These are phyloP conservation scores for Heliamphora pulchella DNA, from an alignment of 179 eudicot species.

Conservation along the genomic window DNA sequence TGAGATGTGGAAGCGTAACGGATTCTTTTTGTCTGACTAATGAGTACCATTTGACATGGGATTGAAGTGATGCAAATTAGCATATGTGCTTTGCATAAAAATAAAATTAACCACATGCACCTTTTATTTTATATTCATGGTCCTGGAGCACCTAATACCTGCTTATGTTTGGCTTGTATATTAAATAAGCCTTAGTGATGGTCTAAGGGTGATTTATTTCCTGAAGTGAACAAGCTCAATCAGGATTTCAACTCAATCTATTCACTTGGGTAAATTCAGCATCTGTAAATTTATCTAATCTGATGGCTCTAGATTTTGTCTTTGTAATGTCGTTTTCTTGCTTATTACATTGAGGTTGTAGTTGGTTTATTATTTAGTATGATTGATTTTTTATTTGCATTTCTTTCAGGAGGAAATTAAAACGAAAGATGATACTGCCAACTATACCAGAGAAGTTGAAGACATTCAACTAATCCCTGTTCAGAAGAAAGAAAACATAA, in stretches of 20 bases:
- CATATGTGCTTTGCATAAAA: neutral
- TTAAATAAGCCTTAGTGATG: neutral
- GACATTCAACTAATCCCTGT: slow-evolving; percentile 37
- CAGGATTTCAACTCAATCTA: neutral
- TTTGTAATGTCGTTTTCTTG: slow-evolving; percentile 6
- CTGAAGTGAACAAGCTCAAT: neutral
- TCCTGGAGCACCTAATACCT: neutral
- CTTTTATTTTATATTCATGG: neutral
- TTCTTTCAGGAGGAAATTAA: slow-evolving; percentile 37
- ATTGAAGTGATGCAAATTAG: neutral
- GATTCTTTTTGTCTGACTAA: neutral
- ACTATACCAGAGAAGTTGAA: slow-evolving; percentile 21
- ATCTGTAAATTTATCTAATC: too few species aligned
- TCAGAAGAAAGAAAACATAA: slow-evolving; percentile 57
- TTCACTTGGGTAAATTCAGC: too few species aligned
- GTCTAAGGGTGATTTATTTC: neutral
- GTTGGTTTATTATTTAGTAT: neutral
- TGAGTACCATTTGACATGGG: neutral
- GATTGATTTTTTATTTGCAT: neutral
- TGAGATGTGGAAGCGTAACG: neutral
- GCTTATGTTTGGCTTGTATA: neutral
- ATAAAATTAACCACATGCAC: neutral
- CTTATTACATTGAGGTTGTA: neutral
- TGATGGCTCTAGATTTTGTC: neutral
- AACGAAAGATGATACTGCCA: slow-evolving; percentile 21